phyloP scores from a whole-genome alignment of 140 eudicot species.

The Stevia rebaudiana region DNA sequence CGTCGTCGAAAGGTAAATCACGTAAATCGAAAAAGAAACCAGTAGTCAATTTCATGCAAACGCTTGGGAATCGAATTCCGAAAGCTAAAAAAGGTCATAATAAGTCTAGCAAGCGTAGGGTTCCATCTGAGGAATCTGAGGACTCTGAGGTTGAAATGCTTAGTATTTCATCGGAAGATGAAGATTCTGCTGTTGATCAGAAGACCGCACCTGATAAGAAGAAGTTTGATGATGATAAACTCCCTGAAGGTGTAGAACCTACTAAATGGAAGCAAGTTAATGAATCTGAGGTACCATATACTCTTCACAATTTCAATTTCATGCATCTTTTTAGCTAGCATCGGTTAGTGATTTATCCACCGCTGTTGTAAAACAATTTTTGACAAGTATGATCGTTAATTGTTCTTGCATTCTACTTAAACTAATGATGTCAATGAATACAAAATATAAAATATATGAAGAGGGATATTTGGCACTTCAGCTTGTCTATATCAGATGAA shows the following conservation, averaged over 20 bases:
- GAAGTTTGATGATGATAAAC: constrained; percentile 45
- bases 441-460: too few species aligned
- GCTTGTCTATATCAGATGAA: too few species aligned
- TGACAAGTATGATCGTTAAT: too few species aligned
- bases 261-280: constrained; percentile 81
- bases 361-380: too few species aligned
- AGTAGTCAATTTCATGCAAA: constrained; percentile 64
- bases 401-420: too few species aligned
- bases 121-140: constrained; percentile 49
- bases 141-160: constrained; percentile 91
- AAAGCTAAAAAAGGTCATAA: constrained; percentile 12
- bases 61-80: constrained; percentile 35
- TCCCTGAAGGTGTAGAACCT: constrained; percentile 70
- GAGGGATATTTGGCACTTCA: too few species aligned
- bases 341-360: too few species aligned
- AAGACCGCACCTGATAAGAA: neutral
- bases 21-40: constrained; percentile 55
- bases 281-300: constrained; percentile 87
- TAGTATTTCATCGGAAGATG: constrained; percentile 89
- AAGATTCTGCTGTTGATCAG: constrained; percentile 38
- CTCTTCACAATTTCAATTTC: too few species aligned
- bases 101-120: constrained; percentile 20
- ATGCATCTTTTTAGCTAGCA: too few species aligned
- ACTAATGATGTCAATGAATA: too few species aligned
- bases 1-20: constrained; percentile 59